These are phyloP conservation scores for Kingdonia uniflora DNA, from an alignment of 164 flowering plant genomes.

Conservation along the genomic window DNA sequence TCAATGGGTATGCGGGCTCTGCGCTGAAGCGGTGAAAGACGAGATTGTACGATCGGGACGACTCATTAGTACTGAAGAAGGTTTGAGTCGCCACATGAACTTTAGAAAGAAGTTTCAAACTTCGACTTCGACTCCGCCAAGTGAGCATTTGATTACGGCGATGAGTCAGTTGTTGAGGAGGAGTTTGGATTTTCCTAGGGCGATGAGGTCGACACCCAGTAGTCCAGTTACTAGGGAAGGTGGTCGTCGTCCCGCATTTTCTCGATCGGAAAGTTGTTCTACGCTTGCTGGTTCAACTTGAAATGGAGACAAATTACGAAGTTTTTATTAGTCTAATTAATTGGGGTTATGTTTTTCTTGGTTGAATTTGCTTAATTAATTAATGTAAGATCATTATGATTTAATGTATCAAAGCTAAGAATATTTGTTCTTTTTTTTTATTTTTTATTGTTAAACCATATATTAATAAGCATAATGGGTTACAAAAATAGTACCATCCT, in stretches of 20 bases:
- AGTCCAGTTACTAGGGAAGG: conserved; percentile 38
- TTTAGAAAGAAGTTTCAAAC: conserved; percentile 50
- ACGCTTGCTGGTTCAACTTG: conserved; percentile 41
- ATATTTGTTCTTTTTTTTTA: too few relatives aligned
- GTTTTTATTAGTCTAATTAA: too few relatives aligned
- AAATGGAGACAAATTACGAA: background rate
- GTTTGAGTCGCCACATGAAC: conserved; percentile 47
- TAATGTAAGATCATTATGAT: too few relatives aligned
- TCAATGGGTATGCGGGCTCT: conserved; percentile 83
- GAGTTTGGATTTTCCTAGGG: conserved; percentile 60
- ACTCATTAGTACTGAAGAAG: conserved; percentile 64
- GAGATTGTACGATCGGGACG: conserved; percentile 46
- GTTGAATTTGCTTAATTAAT: too few relatives aligned
- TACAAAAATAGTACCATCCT: too few relatives aligned
- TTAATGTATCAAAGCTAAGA: too few relatives aligned
- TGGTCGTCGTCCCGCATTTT: conserved; percentile 14
- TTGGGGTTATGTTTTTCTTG: too few relatives aligned
- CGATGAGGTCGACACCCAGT: conserved; percentile 39
- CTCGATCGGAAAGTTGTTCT: conserved; percentile 58
- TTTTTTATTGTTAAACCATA: too few relatives aligned
- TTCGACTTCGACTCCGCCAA: conserved; percentile 27
- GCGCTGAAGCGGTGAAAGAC: conserved; percentile 73
- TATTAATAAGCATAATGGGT: too few relatives aligned
- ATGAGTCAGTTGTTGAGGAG: conserved; percentile 55
- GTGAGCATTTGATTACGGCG: conserved; percentile 55